Conservation (phyloP, 208 protist genomes). For the Phytomonas sp. region DNA sequence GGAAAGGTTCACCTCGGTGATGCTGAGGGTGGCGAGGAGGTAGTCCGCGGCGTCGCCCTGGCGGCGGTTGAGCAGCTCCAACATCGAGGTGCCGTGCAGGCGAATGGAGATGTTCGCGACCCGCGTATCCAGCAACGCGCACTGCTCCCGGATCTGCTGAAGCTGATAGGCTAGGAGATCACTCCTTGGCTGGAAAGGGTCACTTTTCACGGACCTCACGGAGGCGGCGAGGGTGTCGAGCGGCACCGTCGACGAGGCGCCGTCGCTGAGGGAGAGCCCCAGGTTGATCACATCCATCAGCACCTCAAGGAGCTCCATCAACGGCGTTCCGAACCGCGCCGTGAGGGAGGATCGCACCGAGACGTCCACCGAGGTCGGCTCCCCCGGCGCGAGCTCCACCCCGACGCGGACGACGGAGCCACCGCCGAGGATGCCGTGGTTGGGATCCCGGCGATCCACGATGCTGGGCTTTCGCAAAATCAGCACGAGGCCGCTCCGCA, state of each 20-base stretch:
- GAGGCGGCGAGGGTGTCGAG: background rate
- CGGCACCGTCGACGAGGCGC: background rate
- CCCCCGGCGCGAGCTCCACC: conserved; percentile 24
- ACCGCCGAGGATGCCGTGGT: conserved; percentile 38
- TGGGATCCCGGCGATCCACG: conserved; percentile 28
- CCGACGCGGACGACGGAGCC: conserved; percentile 24
- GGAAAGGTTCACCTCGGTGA: conserved; percentile 33
- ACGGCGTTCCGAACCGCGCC: conserved; percentile 60
- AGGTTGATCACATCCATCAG: conserved; percentile 77
- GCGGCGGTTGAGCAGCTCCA: conserved; percentile 57
- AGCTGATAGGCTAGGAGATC: conserved; percentile 22
- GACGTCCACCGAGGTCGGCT: conserved; percentile 26
- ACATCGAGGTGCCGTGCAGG: conserved; percentile 33
- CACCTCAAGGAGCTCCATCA: conserved; percentile 65
- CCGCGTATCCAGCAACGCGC: conserved; percentile 27
- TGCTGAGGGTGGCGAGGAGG: conserved; percentile 36
- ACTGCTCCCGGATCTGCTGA: conserved; percentile 21
- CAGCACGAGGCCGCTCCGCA: conserved; percentile 37
- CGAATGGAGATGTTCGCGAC: conserved; percentile 53
- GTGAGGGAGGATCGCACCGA: conserved; percentile 30
- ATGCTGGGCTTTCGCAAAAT: conserved; percentile 39
- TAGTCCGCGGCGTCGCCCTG: conserved; percentile 29
- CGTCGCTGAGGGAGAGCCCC: conserved; percentile 28
- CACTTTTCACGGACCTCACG: background rate
- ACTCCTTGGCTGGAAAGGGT: conserved; percentile 3